A percentile compares a stretch with the other conserved stretches of the same genome.
phyloP scores from a whole-genome alignment of 176 grass and related monocot genomes.

The Bolboschoenus planiculmis region DNA sequence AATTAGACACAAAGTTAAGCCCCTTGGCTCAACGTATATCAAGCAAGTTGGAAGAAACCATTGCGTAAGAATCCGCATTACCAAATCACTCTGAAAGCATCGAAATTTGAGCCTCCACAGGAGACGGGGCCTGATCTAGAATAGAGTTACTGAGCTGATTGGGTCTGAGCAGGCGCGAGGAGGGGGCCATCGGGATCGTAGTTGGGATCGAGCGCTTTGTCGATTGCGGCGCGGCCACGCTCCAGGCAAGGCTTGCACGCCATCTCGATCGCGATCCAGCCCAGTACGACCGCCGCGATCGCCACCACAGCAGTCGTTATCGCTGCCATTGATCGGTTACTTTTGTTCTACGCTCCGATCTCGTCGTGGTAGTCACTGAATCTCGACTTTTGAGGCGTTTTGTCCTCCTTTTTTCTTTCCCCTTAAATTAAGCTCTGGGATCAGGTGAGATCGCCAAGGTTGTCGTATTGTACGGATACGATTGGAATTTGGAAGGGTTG shows the following conservation, averaged over 20 bases:
- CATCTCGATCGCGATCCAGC: slow-evolving; percentile 90
- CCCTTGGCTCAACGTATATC: background rate
- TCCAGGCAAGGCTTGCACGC: slow-evolving; percentile 94
- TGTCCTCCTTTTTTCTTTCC: background rate
- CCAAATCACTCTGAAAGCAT: background rate
- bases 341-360: background rate
- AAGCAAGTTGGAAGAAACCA: background rate
- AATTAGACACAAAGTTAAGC: background rate
- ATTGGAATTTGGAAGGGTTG: background rate
- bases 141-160: slow-evolving; percentile 38
- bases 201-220: slow-evolving; percentile 68
- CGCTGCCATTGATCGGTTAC: slow-evolving; percentile 44
- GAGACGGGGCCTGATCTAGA: background rate
- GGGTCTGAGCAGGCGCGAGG: slow-evolving; percentile 10
- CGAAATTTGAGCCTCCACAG: background rate
- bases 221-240: slow-evolving; percentile 69
- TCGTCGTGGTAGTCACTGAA: background rate
- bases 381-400: background rate
- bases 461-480: background rate
- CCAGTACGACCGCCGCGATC: slow-evolving; percentile 71
- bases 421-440: background rate
- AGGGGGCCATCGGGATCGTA: slow-evolving; percentile 57
- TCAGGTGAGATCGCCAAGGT: background rate
- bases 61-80: background rate
- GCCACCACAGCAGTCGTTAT: slow-evolving; percentile 68